Evolutionary conservation across 305 asterid genomes (phyloP).

Genomic region (Rubia balearica): DNA sequence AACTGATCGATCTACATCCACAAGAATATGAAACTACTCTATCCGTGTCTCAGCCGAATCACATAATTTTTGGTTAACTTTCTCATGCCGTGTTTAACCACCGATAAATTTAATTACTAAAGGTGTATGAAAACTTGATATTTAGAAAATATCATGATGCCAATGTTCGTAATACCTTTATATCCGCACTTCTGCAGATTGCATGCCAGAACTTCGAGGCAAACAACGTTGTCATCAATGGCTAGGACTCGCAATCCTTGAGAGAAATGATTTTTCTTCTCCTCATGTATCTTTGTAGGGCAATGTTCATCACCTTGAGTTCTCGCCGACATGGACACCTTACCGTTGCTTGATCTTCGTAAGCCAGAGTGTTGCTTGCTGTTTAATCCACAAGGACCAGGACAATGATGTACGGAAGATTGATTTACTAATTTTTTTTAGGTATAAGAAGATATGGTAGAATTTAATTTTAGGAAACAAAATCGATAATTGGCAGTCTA

Average conservation of each 20-base stretch:
- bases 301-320: not conserved
- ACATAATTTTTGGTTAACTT: too few relatives aligned
- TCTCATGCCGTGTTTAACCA: too few relatives aligned
- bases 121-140: too few relatives aligned
- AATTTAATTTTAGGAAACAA: not conserved
- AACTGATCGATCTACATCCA: too few relatives aligned
- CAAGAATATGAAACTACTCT: too few relatives aligned
- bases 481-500: not conserved
- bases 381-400: not conserved
- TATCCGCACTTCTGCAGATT: constrained; percentile 20
- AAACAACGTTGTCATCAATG: constrained; percentile 19
- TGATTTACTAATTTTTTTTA: not conserved
- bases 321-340: not conserved
- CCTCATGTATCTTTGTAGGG: constrained; percentile 28
- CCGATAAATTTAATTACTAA: too few relatives aligned
- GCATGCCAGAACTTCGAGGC: constrained; percentile 9
- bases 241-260: constrained; percentile 18
- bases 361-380: not conserved
- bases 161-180: constrained; percentile 7
- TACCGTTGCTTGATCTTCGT: not conserved
- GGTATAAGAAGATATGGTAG: not conserved
- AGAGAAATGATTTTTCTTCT: not conserved
- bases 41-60: too few relatives aligned
- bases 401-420: not conserved
- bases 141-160: too few relatives aligned